Conservation (phyloP, 345 rosid species). For the Murraya paniculata region DNA sequence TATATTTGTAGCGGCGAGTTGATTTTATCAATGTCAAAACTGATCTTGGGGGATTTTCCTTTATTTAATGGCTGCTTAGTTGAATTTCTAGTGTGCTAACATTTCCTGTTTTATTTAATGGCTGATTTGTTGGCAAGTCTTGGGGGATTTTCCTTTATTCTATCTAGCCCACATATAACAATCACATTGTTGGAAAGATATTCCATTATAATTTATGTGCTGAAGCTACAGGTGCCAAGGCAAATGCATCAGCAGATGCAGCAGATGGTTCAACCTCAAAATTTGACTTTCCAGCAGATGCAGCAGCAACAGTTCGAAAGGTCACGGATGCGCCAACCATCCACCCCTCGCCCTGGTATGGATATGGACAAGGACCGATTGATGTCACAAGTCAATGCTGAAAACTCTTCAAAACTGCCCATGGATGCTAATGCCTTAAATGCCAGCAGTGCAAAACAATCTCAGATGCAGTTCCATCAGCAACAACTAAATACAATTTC, state of each 20-base stretch:
- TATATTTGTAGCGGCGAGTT: not conserved
- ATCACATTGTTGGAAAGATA: not conserved
- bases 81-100: not conserved
- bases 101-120: not conserved
- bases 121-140: not conserved
- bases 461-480: conserved; percentile 66
- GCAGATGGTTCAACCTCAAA: conserved; percentile 60
- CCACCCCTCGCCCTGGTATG: conserved; percentile 57
- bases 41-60: not conserved
- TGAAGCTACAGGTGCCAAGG: conserved; percentile 55
- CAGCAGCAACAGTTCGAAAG: conserved; percentile 53
- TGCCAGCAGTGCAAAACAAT: conserved; percentile 51
- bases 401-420: conserved; percentile 63
- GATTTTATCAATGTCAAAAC: not conserved
- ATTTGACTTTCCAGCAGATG: conserved; percentile 46
- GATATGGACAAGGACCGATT: conserved; percentile 77
- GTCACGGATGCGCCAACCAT: conserved; percentile 55
- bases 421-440: conserved; percentile 60
- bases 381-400: conserved; percentile 75
- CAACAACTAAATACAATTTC: conserved; percentile 68
- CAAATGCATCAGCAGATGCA: conserved; percentile 80
- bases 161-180: not conserved
- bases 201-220: conserved; percentile 9
- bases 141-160: not conserved
- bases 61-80: not conserved